Percentiles rank a stretch among this genome's conserved stretches.
These are phyloP conservation scores for Syzygium oleosum DNA, from an alignment of 345 rosid genomes.

Conservation along the genomic window DNA sequence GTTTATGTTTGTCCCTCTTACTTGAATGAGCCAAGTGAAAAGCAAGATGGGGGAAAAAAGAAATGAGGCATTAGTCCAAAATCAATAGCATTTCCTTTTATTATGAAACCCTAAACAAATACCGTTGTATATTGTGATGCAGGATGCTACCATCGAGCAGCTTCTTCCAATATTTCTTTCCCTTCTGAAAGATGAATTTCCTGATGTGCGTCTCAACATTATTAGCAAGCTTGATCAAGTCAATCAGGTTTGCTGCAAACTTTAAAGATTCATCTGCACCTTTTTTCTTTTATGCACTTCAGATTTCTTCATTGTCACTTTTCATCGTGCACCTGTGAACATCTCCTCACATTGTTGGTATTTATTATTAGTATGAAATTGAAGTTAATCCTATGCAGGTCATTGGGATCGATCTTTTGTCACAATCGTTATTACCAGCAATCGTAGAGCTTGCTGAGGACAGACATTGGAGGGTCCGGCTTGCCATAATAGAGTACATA, in stretches of 20 bases:
- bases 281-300: background rate
- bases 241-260: conserved; percentile 57
- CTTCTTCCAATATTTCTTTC: conserved; percentile 97
- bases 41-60: background rate
- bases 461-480: conserved; percentile 95
- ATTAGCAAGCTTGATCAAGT: conserved; percentile 99
- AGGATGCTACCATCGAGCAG: conserved; percentile 95
- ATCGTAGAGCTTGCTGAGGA: conserved; percentile 98
- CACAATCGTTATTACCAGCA: conserved; percentile 89
- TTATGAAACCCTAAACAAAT: background rate
- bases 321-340: background rate
- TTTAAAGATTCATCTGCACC: background rate
- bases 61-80: background rate
- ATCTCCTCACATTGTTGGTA: background rate
- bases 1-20: background rate
- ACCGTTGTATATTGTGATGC: background rate
- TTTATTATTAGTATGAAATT: background rate
- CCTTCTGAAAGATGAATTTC: conserved; percentile 91
- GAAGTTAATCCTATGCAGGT: conserved; percentile 37
- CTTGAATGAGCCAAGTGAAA: background rate
- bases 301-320: background rate
- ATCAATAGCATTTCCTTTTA: background rate
- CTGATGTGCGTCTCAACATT: conserved; percentile 92
- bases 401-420: conserved; percentile 89
- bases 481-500: conserved; percentile 93